phyloP scores from a whole-genome alignment of 2,329 filamentous ascomycete genomes.

The Acrocalymma vagum region DNA sequence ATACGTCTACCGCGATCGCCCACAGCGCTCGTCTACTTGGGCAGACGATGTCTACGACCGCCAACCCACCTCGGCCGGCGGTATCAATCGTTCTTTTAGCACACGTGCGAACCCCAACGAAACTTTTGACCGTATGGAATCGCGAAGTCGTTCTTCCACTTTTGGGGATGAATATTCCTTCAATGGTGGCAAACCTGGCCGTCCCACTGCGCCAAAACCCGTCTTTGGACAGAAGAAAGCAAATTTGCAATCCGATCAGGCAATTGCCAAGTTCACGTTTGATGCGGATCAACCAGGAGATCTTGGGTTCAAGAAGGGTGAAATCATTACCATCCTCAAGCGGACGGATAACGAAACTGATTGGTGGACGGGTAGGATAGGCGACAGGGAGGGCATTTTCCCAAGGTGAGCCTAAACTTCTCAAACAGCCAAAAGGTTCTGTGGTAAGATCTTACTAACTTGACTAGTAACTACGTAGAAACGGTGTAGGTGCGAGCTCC shows the following conservation, averaged over 20 bases:
- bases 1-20: conserved; percentile 63
- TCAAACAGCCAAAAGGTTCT: too few relatives aligned
- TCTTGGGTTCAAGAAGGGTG: conserved; percentile 95
- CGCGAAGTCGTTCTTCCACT: conserved; percentile 48
- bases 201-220: conserved; percentile 90
- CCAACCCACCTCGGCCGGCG: conserved; percentile 41
- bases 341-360: conserved; percentile 93
- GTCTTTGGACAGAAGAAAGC: conserved; percentile 69
- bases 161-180: conserved; percentile 62
- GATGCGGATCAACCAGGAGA: conserved; percentile 94
- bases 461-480: conserved; percentile 51
- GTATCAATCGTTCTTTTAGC: conserved; percentile 59
- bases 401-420: conserved; percentile 73
- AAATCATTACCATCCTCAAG: conserved; percentile 93
- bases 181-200: conserved; percentile 70
- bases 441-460: background rate
- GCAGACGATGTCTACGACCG: conserved; percentile 78
- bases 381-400: conserved; percentile 87
- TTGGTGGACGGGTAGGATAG: conserved; percentile 97
- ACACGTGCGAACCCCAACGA: conserved; percentile 58
- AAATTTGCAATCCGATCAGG: conserved; percentile 73
- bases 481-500: conserved; percentile 30
- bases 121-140: conserved; percentile 58
- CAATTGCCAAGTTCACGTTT: conserved; percentile 90
- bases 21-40: conserved; percentile 75